Evolutionary conservation across 2,329 filamentous ascomycete species (phyloP).

Genomic region (Colletotrichum scovillei): DNA sequence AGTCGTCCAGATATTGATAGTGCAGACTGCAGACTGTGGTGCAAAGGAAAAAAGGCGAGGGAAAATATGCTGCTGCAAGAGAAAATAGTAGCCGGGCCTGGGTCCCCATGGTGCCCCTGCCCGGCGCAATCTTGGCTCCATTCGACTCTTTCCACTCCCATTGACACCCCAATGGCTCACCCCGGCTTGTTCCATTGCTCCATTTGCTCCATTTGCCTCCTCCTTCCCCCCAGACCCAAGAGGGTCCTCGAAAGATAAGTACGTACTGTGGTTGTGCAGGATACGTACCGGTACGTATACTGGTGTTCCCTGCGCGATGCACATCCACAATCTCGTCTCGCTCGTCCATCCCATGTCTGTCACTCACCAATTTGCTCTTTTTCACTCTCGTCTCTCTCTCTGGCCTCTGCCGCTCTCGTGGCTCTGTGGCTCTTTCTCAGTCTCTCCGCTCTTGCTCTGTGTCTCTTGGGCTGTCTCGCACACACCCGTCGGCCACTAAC

Average conservation of each 20-base stretch:
- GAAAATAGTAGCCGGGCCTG: background rate
- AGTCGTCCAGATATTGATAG: too few species aligned
- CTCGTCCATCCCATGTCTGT: conserved; percentile 27
- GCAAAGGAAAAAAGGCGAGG: background rate
- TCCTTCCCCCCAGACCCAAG: background rate
- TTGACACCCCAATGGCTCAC: conserved; percentile 12
- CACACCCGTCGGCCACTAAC: too few species aligned
- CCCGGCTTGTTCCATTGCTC: background rate
- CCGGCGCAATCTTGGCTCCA: conserved; percentile 30
- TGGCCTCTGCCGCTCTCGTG: background rate
- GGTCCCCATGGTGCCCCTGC: conserved; percentile 4
- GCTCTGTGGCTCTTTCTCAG: background rate
- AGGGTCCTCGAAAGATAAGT: background rate
- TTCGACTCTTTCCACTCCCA: conserved; percentile 28
- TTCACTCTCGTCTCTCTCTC: background rate
- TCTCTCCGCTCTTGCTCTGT: background rate
- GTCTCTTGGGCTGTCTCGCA: background rate
- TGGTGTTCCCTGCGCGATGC: background rate
- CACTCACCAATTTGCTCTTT: conserved; percentile 25
- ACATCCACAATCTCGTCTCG: conserved; percentile 27
- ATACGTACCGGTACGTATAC: conserved; percentile 12
- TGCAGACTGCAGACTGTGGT: too few species aligned
- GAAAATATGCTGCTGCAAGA: background rate
- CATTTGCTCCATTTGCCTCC: conserved; percentile 7
- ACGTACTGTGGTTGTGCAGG: background rate